Evolutionary conservation across 108 stramenopile genomes (phyloP), one percentile per base, ranked within the genome.

Genomic region (Nitzschia inconspicua): DNA sequence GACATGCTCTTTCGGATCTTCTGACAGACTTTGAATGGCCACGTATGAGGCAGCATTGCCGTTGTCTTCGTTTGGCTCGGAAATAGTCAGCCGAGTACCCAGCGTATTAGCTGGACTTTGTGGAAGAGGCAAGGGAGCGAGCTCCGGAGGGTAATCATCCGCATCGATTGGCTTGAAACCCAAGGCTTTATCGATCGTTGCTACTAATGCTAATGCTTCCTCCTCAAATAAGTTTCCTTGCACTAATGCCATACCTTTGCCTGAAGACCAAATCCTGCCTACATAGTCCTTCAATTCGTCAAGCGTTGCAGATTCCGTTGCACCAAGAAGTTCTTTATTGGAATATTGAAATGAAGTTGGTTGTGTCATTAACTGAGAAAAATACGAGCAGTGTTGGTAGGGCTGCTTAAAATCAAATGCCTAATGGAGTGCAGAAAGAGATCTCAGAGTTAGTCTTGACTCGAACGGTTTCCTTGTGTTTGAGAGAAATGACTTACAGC

Each of bases 321-420:
- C 86, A 25, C 55, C 55, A 25, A 84, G 47, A 10, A 88, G 16
- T 30, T 79, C 69, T 10, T 66, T 47, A 50, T 86, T 81, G 27
- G 66, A 55, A 57, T 88, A 89, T 42, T 83, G 68, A 39, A 82
- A 88, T 14, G 57, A 57, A 13, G 52, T 57, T 8, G 88, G 88
- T 40, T 88, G 75, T 26, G 80, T 43, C 22, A 69, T 53, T 23
- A 88, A 65, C 6, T 62, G 29, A 3, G 78, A 44, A 44, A 85
- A 90, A 55, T 84, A 86, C 4, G 75, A 53, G 1, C 84, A 82
- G 68, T 88, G 85, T 2, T 79, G 70, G 65, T 90, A 94, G 2
- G 92, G 92, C 57, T 90, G 83, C 43, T 89, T 85, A 2, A 85
- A 80, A 55, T 89, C 78, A 44, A 88, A 93, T 7, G 77, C n/a